phyloP scores from a whole-genome alignment of 1,139 yeast genomes.

The Arxiozyma bovina region DNA sequence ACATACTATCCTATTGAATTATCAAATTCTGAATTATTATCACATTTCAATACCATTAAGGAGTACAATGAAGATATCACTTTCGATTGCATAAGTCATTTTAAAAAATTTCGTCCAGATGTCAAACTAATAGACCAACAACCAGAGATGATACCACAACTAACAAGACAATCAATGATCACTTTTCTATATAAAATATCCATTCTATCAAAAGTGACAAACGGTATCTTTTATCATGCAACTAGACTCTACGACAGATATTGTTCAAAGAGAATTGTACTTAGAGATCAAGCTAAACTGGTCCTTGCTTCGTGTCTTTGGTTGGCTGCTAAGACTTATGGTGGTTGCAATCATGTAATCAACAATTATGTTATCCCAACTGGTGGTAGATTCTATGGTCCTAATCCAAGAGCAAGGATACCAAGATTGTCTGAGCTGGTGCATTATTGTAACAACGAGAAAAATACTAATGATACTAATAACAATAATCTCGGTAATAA shows the following conservation, averaged over 20 bases:
- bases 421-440: constrained; percentile 57
- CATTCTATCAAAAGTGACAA: constrained; percentile 49
- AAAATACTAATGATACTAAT: constrained; percentile 15
- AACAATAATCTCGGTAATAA: too few species aligned
- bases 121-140: constrained; percentile 50
- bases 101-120: constrained; percentile 40
- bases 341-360: constrained; percentile 62
- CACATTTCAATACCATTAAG: constrained; percentile 39
- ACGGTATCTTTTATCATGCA: constrained; percentile 51
- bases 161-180: constrained; percentile 42
- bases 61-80: constrained; percentile 50
- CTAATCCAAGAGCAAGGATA: constrained; percentile 56
- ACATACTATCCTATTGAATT: constrained; percentile 42
- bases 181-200: constrained; percentile 53
- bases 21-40: constrained; percentile 41
- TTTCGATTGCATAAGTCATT: constrained; percentile 34
- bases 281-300: constrained; percentile 53
- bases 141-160: constrained; percentile 47
- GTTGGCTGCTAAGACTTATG: constrained; percentile 56
- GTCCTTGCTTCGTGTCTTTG: constrained; percentile 60
- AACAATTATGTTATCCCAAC: constrained; percentile 40
- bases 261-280: constrained; percentile 54
- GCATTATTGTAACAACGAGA: constrained; percentile 49
- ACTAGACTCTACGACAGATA: constrained; percentile 56
- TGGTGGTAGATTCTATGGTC: constrained; percentile 57